Evolutionary conservation across 148 eudicot genomes (phyloP).

Genomic region (Silene uniflora): DNA sequence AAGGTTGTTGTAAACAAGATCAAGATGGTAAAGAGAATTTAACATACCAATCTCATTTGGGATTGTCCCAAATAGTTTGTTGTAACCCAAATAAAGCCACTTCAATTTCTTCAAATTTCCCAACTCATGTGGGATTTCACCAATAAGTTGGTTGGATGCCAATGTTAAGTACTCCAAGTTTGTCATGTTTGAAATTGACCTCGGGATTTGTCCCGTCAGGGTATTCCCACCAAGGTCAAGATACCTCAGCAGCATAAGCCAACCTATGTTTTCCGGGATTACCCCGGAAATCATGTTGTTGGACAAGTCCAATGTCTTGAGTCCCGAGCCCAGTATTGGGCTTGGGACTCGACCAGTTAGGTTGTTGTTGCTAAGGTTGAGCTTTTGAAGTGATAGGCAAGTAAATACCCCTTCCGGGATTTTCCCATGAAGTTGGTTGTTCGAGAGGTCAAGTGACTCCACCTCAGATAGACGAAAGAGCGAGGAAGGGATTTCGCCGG

Average conservation of each 20-base stretch:
- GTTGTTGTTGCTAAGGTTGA: slow-evolving; percentile 81
- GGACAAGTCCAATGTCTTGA: slow-evolving; percentile 61
- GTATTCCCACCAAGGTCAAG: slow-evolving; percentile 84
- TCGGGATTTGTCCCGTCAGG: slow-evolving; percentile 57
- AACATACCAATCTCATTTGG: slow-evolving; percentile 61
- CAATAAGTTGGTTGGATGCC: slow-evolving; percentile 69
- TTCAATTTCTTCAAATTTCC: slow-evolving; percentile 52
- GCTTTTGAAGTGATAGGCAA: slow-evolving; percentile 37
- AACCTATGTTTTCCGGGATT: slow-evolving; percentile 54
- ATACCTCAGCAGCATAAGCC: slow-evolving; percentile 29
- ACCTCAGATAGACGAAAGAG: slow-evolving; percentile 45
- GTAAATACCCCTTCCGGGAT: slow-evolving; percentile 43
- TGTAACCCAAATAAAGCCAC: slow-evolving; percentile 78
- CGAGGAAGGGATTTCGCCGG: slow-evolving; percentile 47
- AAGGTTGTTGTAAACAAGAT: slow-evolving; percentile 73
- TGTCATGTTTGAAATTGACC: slow-evolving; percentile 51
- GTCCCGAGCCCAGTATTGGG: slow-evolving; percentile 19
- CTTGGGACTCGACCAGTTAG: slow-evolving; percentile 54
- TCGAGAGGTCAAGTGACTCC: slow-evolving; percentile 53
- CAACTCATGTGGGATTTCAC: slow-evolving; percentile 53
- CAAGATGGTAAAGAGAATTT: slow-evolving; percentile 56
- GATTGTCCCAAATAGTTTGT: slow-evolving; percentile 61
- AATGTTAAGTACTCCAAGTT: slow-evolving; percentile 51
- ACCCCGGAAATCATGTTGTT: slow-evolving; percentile 68
- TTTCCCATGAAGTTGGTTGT: slow-evolving; percentile 50